These are phyloP conservation scores for Debaryomyces nepalensis DNA, from an alignment of 1,139 yeast genomes.

Conservation along the genomic window DNA sequence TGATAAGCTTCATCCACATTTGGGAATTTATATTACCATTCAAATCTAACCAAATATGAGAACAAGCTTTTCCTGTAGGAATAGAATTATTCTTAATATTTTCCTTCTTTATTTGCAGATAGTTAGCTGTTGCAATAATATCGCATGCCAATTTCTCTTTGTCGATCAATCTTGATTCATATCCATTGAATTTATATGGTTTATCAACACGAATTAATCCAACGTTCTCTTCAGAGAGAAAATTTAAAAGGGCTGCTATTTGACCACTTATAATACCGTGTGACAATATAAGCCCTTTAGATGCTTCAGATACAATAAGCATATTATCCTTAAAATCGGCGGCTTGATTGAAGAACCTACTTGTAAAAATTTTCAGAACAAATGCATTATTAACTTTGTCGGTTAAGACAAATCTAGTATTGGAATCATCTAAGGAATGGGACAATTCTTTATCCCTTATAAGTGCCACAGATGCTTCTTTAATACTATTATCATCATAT, in stretches of 20 bases:
- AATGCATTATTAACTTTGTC: slow-evolving; percentile 56
- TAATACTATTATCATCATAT: slow-evolving; percentile 49
- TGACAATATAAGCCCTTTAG: slow-evolving; percentile 61
- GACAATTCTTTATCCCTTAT: slow-evolving; percentile 59
- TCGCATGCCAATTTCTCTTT: slow-evolving; percentile 68
- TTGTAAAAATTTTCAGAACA: slow-evolving; percentile 42
- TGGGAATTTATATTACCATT: slow-evolving; percentile 59
- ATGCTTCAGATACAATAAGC: slow-evolving; percentile 38
- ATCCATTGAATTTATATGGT: slow-evolving; percentile 53
- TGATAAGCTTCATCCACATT: slow-evolving; percentile 63
- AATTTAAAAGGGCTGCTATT: slow-evolving; percentile 56
- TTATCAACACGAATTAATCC: slow-evolving; percentile 58
- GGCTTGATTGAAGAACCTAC: slow-evolving; percentile 50
- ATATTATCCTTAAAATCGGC: slow-evolving; percentile 46
- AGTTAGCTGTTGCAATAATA: slow-evolving; percentile 40
- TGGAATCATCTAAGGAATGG: slow-evolving; percentile 48
- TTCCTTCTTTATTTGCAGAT: slow-evolving; percentile 1
- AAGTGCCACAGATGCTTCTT: slow-evolving; percentile 56
- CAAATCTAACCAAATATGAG: slow-evolving; percentile 74
- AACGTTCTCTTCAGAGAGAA: slow-evolving; percentile 42
- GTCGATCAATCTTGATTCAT: slow-evolving; percentile 66
- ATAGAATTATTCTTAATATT: slow-evolving; percentile 34
- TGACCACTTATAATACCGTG: slow-evolving; percentile 62
- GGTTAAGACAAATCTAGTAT: slow-evolving; percentile 58
- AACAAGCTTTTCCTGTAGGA: slow-evolving; percentile 65